Base-by-base conservation (phyloP, 1,284 basidiomycete species). In the Phylloboletellus chloephorus region DNA sequence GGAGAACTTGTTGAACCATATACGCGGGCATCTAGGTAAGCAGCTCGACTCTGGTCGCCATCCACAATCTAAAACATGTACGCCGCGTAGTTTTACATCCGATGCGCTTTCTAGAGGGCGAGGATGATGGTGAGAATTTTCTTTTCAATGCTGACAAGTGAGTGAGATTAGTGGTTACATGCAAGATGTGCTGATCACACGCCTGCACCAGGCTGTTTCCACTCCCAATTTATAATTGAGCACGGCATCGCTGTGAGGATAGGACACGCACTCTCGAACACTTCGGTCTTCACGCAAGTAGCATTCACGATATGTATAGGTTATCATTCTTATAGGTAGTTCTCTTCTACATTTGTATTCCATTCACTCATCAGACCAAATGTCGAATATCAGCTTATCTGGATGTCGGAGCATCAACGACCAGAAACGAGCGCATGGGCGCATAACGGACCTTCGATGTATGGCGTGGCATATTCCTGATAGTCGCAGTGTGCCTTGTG, bases 91-190 rank as follows among this genome's bases (percentile, higher is more conserved):
- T 94, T 15, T 44, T 89, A 16, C 88, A 88, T 61, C 82, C 91
- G 0, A 88, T 73, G 17, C 78, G 81, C 4, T 93, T 94, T 67
- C 57, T 95, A 41, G 90, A 93, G 64, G 86, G 79, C 12, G 90
- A 93, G 63, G 88, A 92, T 60, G 71, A 79, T 3, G 78, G 81
- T 3, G 84, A 90, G 53, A 92, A 94, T 60, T 95, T 96, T 71
- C 67, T 97, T 50, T 94, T 93, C 67, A 88, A 88, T 57, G 78
- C 88, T 29, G 91, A 95, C 60, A 76, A 81, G 77, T 84, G 50
- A 47, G 71, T 56, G 13, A 9, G 4, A 41, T 47, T 26, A 37
- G 17, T 39, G 19, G 36, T n/a, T 15, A 20, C 30, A 4, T 41
- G 31, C 4, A 24, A 28, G 25, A 23, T 28, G 7, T 46, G 9